Base-by-base conservation (phyloP, 1,139 yeast genomes). In the Debaryomycetaceae sp. region DNA sequence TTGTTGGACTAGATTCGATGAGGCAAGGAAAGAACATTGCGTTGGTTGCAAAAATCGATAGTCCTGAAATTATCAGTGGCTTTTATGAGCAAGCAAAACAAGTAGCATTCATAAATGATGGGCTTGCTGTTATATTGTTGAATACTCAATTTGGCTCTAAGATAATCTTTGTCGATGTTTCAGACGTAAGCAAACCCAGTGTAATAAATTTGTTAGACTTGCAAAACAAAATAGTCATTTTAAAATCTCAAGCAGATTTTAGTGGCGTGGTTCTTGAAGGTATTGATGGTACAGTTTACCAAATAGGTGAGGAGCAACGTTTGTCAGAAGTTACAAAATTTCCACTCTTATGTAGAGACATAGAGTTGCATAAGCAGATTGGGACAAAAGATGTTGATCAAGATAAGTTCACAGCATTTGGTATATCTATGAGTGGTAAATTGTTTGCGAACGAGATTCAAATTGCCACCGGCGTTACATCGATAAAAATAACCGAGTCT, bases 391-490 rank as follows among this genome's bases (percentile, higher is more conserved):
- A 51, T 14, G 62, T 55, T 33, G 63, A 58, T 28, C 58, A 63
- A 48, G 49, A 56, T 2, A 58, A 58, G 15, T 47, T 57, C 24
- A 65, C 76, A 34, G 83, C 82, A 0, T 84, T 87, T 58, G 96
- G 96, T 40, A 62, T 88, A 24, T 75, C 92, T 0, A 62, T 76
- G 5, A 79, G 74, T 49, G 97, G 97, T 42, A 85, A 83, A 52
- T 63, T 91, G 14, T 89, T 71, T 59, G 83, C 83, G 5, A 81
- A 84, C 50, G 75, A 73, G 1, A 65, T 67, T 11, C 82, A 77
- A 43, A 61, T 92, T n/a, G 75, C 88, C 0, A 68, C 78, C 7
- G 89, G 92, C 7, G 94, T 88, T 5, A 91, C 98, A 0, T 91
- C 98, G 0, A 63, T 92, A 42, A 76, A 79, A 45, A 66, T 86